phyloP scores from a whole-genome alignment of 2,329 filamentous ascomycete species.

The Scopulariopsis brevicaulis region DNA sequence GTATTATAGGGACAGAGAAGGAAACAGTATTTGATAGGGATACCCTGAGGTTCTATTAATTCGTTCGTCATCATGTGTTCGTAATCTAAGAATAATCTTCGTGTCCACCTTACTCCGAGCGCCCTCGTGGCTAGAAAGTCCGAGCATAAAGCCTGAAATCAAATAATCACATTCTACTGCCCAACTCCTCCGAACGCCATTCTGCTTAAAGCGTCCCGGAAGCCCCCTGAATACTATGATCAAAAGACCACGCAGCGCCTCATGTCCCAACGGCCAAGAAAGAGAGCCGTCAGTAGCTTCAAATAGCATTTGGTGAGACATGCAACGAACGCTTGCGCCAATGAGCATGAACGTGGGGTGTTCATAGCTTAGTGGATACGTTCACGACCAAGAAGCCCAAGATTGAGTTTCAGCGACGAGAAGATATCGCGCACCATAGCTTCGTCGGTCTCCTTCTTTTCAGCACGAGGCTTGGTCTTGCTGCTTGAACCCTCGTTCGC shows the following conservation, averaged over 20 bases:
- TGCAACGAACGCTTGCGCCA: background rate
- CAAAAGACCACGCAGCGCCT: too few relatives aligned
- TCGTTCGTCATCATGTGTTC: background rate
- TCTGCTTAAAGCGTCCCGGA: too few relatives aligned
- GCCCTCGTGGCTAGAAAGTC: background rate
- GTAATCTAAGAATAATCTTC: background rate
- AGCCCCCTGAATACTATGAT: too few relatives aligned
- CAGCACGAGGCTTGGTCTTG: constrained; percentile 9
- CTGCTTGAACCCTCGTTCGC: constrained; percentile 7
- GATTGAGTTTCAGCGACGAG: constrained; percentile 38
- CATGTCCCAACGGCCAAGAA: too few relatives aligned
- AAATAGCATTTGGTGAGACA: too few relatives aligned
- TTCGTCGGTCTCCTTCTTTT: constrained; percentile 11
- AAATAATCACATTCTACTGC: background rate
- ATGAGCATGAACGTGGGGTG: background rate
- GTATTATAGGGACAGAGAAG: background rate
- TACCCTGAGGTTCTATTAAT: constrained; percentile 1
- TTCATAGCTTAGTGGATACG: background rate
- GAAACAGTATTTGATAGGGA: background rate
- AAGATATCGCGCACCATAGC: constrained; percentile 29
- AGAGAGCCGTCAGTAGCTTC: too few relatives aligned
- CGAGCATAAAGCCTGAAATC: background rate
- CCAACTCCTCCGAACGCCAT: too few relatives aligned
- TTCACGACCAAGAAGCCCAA: constrained; percentile 36
- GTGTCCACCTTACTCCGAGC: background rate